A percentile compares a stretch with the other conserved stretches of the same genome.
phyloP scores from a whole-genome alignment of 768 basidiomycete species.

The Boletus pseudopeckii region DNA sequence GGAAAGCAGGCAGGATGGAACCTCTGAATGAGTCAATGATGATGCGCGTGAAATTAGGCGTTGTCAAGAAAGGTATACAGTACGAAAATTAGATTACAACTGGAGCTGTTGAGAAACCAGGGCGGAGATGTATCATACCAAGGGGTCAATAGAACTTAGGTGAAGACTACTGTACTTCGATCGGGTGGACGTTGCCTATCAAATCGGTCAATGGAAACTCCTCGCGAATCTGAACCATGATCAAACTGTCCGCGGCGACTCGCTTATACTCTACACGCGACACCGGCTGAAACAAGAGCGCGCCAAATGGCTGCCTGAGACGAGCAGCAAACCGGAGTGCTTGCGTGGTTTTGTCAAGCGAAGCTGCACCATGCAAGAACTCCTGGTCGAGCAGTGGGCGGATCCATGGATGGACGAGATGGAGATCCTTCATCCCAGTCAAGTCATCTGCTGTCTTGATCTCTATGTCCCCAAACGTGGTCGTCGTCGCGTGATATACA shows the following conservation, averaged over 20 bases:
- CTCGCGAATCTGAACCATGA: constrained; percentile 4
- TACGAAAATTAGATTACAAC: not conserved
- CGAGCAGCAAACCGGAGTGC: constrained; percentile 1
- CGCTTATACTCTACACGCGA: not conserved
- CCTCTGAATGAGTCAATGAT: too few species aligned
- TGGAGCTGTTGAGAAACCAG: not conserved
- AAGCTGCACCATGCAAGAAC: not conserved
- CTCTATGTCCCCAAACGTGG: not conserved
- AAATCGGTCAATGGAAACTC: not conserved
- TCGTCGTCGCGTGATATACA: not conserved
- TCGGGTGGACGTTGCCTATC: not conserved
- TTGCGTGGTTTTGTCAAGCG: not conserved
- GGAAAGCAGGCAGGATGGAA: too few species aligned
- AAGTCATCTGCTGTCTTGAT: constrained; percentile 3
- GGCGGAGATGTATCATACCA: not conserved
- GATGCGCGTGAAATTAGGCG: too few species aligned
- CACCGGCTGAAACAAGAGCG: not conserved
- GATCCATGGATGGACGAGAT: constrained; percentile 16
- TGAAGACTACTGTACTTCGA: not conserved
- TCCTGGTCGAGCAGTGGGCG: constrained; percentile 1
- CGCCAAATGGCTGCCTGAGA: constrained; percentile 4
- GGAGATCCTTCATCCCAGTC: not conserved
- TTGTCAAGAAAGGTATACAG: too few species aligned
- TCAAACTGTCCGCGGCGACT: constrained; percentile 9
- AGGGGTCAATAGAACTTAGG: not conserved